Base-by-base conservation (phyloP, 352 stramenopile species). In the Pythium sp. region DNA sequence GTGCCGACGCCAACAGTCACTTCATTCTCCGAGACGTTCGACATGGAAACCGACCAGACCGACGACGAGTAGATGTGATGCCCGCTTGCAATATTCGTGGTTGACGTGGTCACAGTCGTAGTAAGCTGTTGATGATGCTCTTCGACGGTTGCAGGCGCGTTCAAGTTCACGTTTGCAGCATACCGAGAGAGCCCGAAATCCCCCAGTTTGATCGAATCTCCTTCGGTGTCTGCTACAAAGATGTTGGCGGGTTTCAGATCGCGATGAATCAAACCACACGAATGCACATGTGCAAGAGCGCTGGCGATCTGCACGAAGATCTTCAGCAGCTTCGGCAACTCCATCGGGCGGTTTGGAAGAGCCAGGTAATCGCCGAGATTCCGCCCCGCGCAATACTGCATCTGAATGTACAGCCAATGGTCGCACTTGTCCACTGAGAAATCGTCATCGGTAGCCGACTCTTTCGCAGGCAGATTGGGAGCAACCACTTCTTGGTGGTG, bases 211-310 rank as follows among this genome's bases (percentile, higher is more conserved):
- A 97, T 94, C 22, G 90, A 89, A 58, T 92, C 82, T n/a, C 72
- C 80, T 15, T 94, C 82, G 1, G 87, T 87, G 51, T 95, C 89
- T 43, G 91, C 84, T 5, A 97, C 87, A 64, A 97, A 97, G 58
- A 97, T 97, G 70, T 97, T 97, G 2, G 89, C 88, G 26, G 91
- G 91, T 72, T 98, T 98, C 36, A 98, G 59, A 72, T 97, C 91
- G 18, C 91, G 89, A 80, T 97, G 91, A 75, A 97, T 97, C 20
- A 97, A 73, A 0, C 90, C 88, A 43, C 88, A 93, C 12, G 84
- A 93, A 72, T 97, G 90, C 32, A 97, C 91, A 64, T 97, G 92
- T n/a, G 84, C 84, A 28, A 97, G 77, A n/a, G 90, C 91, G 62
- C 87, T 94, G 11, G 90, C 79, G 69, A 97, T 94, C 73, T 97